Evolutionary conservation across 2,329 filamentous ascomycete species (phyloP).

Genomic region (Clarireedia paspali): DNA sequence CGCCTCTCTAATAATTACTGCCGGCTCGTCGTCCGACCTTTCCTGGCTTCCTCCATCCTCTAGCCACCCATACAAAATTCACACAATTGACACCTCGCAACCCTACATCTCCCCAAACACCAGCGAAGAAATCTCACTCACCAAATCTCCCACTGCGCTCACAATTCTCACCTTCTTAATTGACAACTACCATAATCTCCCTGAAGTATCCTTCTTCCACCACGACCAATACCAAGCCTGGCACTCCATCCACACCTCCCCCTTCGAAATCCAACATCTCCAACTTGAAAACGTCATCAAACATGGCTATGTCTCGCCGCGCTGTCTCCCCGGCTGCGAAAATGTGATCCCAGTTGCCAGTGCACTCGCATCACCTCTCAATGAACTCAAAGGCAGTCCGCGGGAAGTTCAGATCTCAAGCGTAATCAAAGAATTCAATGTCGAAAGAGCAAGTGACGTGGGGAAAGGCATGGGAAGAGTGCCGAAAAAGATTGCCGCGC

Average conservation of each 20-base stretch:
- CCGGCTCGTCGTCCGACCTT: constrained; percentile 33
- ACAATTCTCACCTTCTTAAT: constrained; percentile 43
- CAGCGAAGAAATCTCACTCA: constrained; percentile 32
- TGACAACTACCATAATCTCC: constrained; percentile 51
- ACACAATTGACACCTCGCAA: constrained; percentile 20
- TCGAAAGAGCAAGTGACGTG: constrained; percentile 16
- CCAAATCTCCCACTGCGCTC: constrained; percentile 45
- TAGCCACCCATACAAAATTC: constrained; percentile 6
- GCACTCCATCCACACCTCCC: constrained; percentile 31
- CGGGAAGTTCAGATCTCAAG: constrained; percentile 35
- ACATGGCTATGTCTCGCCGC: constrained; percentile 47
- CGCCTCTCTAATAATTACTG: constrained; percentile 39
- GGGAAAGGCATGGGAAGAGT: constrained; percentile 24
- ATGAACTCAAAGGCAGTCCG: constrained; percentile 37
- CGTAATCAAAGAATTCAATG: constrained; percentile 36
- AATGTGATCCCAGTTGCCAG: constrained; percentile 38
- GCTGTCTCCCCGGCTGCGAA: constrained; percentile 41
- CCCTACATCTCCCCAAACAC: constrained; percentile 35
- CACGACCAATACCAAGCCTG: constrained; percentile 45
- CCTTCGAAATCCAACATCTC: constrained; percentile 30
- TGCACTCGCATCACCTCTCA: constrained; percentile 42
- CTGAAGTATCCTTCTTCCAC: constrained; percentile 53
- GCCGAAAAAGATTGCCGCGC: constrained; percentile 42
- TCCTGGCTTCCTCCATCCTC: constrained; percentile 19
- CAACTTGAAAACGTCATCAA: constrained; percentile 33